Evolutionary conservation across 139 green algal species (phyloP).

Genomic region (Volvox reticuliferus): DNA sequence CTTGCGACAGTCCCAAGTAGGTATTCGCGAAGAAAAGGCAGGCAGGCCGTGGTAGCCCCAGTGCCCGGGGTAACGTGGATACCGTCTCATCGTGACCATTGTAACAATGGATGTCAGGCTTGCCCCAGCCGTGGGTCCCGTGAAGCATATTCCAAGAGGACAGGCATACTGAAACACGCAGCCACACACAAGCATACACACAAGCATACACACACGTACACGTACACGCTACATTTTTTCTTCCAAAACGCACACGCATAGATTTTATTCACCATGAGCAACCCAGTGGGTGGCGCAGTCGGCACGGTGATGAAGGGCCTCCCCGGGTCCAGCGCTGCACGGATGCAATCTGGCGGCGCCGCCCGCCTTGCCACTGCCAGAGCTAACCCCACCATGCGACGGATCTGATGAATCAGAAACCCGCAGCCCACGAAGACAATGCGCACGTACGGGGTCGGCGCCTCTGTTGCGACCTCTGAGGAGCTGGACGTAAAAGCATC

Average conservation of each 20-base stretch:
- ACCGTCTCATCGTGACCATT: no score
- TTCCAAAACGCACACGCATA: not conserved
- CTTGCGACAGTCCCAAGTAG: no score
- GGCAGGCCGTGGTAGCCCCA: no score
- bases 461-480: not conserved
- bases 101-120: no score
- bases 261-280: conserved; percentile 21
- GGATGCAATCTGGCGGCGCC: conserved; percentile 30
- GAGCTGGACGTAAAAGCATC: not conserved
- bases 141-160: no score
- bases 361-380: conserved; percentile 29
- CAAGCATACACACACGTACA: no score
- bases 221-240: not conserved
- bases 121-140: no score
- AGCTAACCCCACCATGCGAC: conserved; percentile 30
- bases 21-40: no score
- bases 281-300: conserved; percentile 29
- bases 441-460: conserved; percentile 20
- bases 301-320: not conserved
- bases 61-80: no score
- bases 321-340: conserved; percentile 7
- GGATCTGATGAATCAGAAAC: conserved; percentile 51
- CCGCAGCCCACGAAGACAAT: conserved; percentile 29
- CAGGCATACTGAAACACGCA: no score
- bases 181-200: no score